Conservation (phyloP, 345 rosid genomes). For the Erodium maritimum region DNA sequence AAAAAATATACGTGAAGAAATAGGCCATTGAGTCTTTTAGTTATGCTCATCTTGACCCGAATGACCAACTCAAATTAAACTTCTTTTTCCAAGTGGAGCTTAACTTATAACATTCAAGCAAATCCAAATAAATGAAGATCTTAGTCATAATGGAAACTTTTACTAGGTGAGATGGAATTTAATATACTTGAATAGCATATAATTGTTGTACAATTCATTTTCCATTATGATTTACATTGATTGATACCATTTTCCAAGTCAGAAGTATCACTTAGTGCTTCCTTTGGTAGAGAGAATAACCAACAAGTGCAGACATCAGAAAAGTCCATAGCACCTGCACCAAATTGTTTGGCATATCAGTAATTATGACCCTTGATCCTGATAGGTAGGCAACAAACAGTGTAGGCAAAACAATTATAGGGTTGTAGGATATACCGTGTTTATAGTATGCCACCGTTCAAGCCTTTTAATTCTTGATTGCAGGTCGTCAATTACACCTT, state of each 20-base stretch:
- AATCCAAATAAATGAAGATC: too few relatives aligned
- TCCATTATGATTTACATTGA: neutral
- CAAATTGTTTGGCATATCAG: neutral
- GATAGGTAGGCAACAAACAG: too few relatives aligned
- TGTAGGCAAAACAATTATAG: neutral
- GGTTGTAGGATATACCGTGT: constrained; percentile 39
- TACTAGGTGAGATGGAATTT: too few relatives aligned
- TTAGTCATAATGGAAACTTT: too few relatives aligned
- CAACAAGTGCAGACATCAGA: constrained; percentile 90
- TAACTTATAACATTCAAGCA: too few relatives aligned
- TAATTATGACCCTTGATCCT: too few relatives aligned
- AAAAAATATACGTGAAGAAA: too few relatives aligned
- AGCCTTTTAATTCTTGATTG: constrained; percentile 75
- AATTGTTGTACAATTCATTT: neutral
- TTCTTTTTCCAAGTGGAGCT: too few relatives aligned
- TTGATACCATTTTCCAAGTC: neutral
- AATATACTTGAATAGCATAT: too few relatives aligned
- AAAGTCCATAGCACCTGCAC: constrained; percentile 90
- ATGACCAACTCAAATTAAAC: too few relatives aligned
- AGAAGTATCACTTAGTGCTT: constrained; percentile 44
- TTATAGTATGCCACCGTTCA: constrained; percentile 89
- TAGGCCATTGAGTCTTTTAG: too few relatives aligned
- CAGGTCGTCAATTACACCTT: constrained; percentile 78
- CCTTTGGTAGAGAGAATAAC: constrained; percentile 90
- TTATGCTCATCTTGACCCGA: too few relatives aligned